A percentile compares a stretch with the other conserved stretches of the same genome.
These are phyloP conservation scores for Cutaneotrichosporon dermatis DNA, from an alignment of 1,284 basidiomycete species.

Conservation along the genomic window DNA sequence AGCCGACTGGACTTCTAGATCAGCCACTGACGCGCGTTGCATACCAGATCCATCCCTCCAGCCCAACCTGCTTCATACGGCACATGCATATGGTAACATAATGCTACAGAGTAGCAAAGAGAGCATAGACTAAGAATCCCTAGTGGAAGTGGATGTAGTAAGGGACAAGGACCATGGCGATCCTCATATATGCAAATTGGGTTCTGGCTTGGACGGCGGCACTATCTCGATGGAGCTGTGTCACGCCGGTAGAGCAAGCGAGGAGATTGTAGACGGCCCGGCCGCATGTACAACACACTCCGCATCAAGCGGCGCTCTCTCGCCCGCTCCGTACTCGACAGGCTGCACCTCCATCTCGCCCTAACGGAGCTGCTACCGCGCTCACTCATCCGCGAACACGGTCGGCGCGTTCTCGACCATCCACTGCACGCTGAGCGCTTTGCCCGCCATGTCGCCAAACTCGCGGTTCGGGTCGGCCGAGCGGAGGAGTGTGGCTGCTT, in stretches of 20 bases:
- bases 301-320: neutral
- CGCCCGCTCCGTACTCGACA: too few species aligned
- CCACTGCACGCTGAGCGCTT: conserved; percentile 86
- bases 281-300: neutral
- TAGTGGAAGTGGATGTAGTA: too few species aligned
- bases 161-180: too few species aligned
- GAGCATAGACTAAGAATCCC: neutral
- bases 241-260: too few species aligned
- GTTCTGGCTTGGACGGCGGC: too few species aligned
- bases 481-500: conserved; percentile 82
- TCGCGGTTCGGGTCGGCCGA: conserved; percentile 80
- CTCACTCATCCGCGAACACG: conserved; percentile 35
- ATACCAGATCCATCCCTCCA: too few species aligned
- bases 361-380: neutral
- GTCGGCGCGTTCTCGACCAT: conserved; percentile 78
- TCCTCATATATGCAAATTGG: too few species aligned
- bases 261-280: neutral
- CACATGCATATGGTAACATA: conserved; percentile 4
- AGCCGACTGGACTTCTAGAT: too few species aligned
- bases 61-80: neutral
- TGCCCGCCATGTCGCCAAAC: conserved; percentile 85
- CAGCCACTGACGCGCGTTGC: too few species aligned
- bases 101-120: neutral
- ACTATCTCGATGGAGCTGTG: too few species aligned
- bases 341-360: too few species aligned